Evolutionary conservation across 176 grass and related monocot genomes (phyloP).

Genomic region (Triticum timopheevii): DNA sequence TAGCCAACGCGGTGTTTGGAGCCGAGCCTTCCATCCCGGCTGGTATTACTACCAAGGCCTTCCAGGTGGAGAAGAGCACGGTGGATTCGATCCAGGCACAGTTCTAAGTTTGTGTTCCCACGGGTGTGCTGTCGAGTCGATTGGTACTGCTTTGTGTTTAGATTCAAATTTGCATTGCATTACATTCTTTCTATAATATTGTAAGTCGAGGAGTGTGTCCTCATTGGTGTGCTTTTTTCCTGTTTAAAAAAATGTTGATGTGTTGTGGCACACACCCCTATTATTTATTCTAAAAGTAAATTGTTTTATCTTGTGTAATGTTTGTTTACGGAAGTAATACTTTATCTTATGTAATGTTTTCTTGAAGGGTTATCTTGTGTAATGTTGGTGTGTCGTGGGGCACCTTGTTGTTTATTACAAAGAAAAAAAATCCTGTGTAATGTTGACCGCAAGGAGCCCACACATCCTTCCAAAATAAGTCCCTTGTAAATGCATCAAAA

Average conservation of each 20-base stretch:
- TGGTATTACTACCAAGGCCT: background rate
- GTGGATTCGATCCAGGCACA: background rate
- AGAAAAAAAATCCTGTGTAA: background rate
- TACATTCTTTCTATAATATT: background rate
- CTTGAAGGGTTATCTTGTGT: too few species aligned
- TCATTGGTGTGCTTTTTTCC: background rate
- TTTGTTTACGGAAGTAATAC: too few species aligned
- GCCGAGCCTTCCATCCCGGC: background rate
- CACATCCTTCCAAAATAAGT: background rate
- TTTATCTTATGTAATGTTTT: background rate
- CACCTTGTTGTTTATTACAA: background rate
- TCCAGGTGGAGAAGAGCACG: background rate
- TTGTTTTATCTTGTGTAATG: background rate
- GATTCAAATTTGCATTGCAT: background rate
- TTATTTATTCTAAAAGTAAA: background rate
- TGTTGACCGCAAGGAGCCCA: background rate
- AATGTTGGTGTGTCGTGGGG: background rate
- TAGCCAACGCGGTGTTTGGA: background rate
- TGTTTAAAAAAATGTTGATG: background rate
- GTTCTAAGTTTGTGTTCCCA: background rate
- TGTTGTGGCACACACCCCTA: background rate
- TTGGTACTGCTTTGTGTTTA: background rate
- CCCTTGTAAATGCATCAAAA: background rate
- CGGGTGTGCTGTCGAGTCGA: background rate
- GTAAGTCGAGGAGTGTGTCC: background rate